A percentile compares a stretch with the other conserved stretches of the same genome.
Conservation (phyloP, 1,284 basidiomycete species). For the Puccinia hordei region DNA sequence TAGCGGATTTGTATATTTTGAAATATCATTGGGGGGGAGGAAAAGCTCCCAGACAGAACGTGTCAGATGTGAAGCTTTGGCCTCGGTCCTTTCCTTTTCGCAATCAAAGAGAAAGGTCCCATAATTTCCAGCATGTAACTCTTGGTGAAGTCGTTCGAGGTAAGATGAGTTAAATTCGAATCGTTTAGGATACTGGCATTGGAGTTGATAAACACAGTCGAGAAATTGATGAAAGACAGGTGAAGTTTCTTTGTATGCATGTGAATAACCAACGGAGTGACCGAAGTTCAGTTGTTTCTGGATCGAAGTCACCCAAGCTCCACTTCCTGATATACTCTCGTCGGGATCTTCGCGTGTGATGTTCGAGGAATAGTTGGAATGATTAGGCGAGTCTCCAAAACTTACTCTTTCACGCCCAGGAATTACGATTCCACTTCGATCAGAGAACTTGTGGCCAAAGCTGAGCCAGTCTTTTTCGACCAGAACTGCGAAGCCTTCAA, state of each 20-base stretch:
- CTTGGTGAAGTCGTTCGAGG: slow-evolving; percentile 78
- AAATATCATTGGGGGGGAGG: slow-evolving; percentile 65
- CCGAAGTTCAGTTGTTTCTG: slow-evolving; percentile 78
- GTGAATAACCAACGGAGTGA: slow-evolving; percentile 67
- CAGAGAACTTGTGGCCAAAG: slow-evolving; percentile 92
- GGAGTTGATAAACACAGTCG: slow-evolving; percentile 87
- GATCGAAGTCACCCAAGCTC: slow-evolving; percentile 84
- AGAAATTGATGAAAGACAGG: slow-evolving; percentile 98
- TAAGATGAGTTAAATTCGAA: slow-evolving; percentile 94
- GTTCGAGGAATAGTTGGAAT: slow-evolving; percentile 26
- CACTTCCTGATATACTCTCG: slow-evolving; percentile 70
- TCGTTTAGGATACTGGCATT: slow-evolving; percentile 84
- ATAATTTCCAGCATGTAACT: slow-evolving; percentile 89
- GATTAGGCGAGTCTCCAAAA: slow-evolving; percentile 43
- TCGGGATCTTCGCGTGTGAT: slow-evolving; percentile 65
- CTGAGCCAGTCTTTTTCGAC: slow-evolving; percentile 98
- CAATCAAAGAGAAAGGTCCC: slow-evolving; percentile 92
- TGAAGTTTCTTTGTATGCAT: slow-evolving; percentile 87
- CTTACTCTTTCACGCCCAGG: slow-evolving; percentile 65
- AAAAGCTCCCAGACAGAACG: slow-evolving; percentile 78
- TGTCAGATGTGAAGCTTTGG: slow-evolving; percentile 68
- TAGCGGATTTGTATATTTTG: slow-evolving; percentile 69
- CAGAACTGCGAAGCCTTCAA: slow-evolving; percentile 84
- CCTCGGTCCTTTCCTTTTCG: slow-evolving; percentile 71
- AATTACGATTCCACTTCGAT: slow-evolving; percentile 89